These are phyloP conservation scores for Hypoxylon fuscum DNA, from an alignment of 495 filamentous ascomycete genomes.

Conservation along the genomic window DNA sequence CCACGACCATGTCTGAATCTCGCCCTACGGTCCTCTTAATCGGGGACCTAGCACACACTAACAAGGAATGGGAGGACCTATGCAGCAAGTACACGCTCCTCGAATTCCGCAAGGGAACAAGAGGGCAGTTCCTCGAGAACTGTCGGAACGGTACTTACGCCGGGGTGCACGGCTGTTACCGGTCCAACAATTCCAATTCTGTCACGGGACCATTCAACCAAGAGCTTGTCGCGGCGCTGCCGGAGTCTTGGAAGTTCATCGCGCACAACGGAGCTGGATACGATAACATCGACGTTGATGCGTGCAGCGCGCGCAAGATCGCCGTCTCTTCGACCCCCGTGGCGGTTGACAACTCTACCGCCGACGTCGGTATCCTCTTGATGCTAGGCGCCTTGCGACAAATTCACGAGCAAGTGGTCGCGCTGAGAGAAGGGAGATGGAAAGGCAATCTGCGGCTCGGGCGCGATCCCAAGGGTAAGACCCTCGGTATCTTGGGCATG, in stretches of 20 bases:
- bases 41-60: slow-evolving; percentile 66
- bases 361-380: slow-evolving; percentile 75
- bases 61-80: slow-evolving; percentile 61
- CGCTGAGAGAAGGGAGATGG: slow-evolving; percentile 69
- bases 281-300: slow-evolving; percentile 78
- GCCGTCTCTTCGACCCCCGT: slow-evolving; percentile 72
- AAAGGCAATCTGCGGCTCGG: slow-evolving; percentile 58
- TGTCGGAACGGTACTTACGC: slow-evolving; percentile 73
- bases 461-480: slow-evolving; percentile 75
- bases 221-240: slow-evolving; percentile 72
- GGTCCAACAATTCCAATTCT: slow-evolving; percentile 73
- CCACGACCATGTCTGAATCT: neutral
- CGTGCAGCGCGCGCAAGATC: slow-evolving; percentile 70
- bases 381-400: slow-evolving; percentile 75
- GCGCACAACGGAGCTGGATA: slow-evolving; percentile 90
- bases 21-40: slow-evolving; percentile 62
- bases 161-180: slow-evolving; percentile 73
- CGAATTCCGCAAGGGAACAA: slow-evolving; percentile 57
- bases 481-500: slow-evolving; percentile 85
- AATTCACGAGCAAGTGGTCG: slow-evolving; percentile 67
- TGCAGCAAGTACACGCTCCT: slow-evolving; percentile 60
- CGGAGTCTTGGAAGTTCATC: slow-evolving; percentile 75
- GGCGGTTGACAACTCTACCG: slow-evolving; percentile 76
- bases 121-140: slow-evolving; percentile 74
- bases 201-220: slow-evolving; percentile 76